Evolutionary conservation across 345 rosid genomes (phyloP).

Genomic region (Salix suchowensis): DNA sequence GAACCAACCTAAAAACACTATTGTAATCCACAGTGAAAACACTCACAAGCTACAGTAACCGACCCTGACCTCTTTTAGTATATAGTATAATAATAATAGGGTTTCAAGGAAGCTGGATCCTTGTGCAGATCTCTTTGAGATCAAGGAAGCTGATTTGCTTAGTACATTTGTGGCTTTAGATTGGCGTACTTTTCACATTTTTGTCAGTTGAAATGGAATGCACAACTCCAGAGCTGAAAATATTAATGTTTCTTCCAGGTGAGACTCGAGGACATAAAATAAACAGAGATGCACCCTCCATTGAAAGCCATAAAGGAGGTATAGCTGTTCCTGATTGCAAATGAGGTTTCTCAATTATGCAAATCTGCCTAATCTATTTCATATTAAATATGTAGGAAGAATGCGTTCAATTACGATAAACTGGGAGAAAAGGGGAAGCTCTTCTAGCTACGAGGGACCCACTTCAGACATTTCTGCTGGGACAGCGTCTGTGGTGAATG

Average conservation of each 20-base stretch:
- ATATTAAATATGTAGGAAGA: conserved; percentile 46
- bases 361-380: conserved; percentile 12
- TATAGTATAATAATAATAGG: too few species aligned
- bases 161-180: not conserved
- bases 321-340: conserved; percentile 16
- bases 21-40: too few species aligned
- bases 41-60: too few species aligned
- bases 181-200: not conserved
- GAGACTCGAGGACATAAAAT: conserved; percentile 49
- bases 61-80: too few species aligned
- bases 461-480: conserved; percentile 36
- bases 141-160: not conserved
- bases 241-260: conserved; percentile 40
- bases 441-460: conserved; percentile 51
- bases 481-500: conserved; percentile 36
- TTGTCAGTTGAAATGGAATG: not conserved
- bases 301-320: conserved; percentile 73
- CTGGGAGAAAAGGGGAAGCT: conserved; percentile 75
- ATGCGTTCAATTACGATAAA: conserved; percentile 54
- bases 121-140: too few species aligned
- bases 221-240: not conserved
- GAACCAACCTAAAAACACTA: too few species aligned
- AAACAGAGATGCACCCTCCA: conserved; percentile 46
- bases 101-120: too few species aligned
- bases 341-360: conserved; percentile 14